These are phyloP conservation scores for Nannochloropsis granulata DNA, from an alignment of 108 stramenopile genomes.

Conservation along the genomic window DNA sequence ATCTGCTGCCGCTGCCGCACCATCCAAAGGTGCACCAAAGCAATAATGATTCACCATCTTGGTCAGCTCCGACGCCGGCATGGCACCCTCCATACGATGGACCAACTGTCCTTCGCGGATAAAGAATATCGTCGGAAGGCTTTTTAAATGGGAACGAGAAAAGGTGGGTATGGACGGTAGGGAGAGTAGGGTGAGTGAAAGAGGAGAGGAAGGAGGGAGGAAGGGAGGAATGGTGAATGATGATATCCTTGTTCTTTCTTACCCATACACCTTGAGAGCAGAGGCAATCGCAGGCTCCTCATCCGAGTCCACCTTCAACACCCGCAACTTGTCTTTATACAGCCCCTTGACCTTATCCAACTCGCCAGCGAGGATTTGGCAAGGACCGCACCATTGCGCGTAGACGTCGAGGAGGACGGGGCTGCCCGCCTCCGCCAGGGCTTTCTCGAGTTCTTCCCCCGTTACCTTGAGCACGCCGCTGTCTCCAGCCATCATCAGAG, in stretches of 20 bases:
- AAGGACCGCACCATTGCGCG: conserved; percentile 20
- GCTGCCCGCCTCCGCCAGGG: neutral
- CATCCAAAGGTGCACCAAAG: neutral
- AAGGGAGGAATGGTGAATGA: too few relatives aligned
- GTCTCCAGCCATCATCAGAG: neutral
- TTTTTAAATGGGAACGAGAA: too few relatives aligned
- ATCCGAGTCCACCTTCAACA: conserved; percentile 22
- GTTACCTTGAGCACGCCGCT: neutral
- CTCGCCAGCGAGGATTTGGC: conserved; percentile 8
- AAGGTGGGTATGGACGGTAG: too few relatives aligned
- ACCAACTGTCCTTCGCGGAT: neutral
- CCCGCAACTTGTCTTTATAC: conserved; percentile 11
- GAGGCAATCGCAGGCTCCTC: conserved; percentile 8
- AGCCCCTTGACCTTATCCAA: conserved; percentile 6
- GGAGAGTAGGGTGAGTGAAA: too few relatives aligned
- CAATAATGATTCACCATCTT: neutral
- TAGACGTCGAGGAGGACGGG: conserved; percentile 22
- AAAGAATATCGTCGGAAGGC: neutral
- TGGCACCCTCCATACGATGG: neutral
- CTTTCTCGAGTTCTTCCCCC: neutral
- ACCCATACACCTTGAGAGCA: conserved; percentile 5
- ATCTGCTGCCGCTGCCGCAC: neutral
- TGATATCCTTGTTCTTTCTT: too few relatives aligned
- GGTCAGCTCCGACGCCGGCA: neutral
- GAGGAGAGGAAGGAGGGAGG: too few relatives aligned